Percentiles rank a stretch among this genome's conserved stretches.
phyloP scores from a whole-genome alignment of 768 basidiomycete genomes.

The Panus rudis region DNA sequence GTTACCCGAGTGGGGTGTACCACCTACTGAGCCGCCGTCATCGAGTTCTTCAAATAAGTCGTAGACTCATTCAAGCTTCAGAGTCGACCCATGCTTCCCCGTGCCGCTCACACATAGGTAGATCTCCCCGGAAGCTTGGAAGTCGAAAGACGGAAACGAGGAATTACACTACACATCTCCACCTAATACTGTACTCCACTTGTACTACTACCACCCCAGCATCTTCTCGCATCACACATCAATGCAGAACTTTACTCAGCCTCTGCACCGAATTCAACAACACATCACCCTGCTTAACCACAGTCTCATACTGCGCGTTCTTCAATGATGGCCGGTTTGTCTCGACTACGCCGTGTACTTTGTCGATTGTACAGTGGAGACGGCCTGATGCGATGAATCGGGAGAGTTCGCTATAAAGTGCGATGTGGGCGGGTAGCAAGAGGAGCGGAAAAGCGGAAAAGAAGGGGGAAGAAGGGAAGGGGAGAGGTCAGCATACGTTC shows the following conservation, averaged over 20 bases:
- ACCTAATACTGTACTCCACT: not conserved
- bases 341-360: slow-evolving; percentile 90
- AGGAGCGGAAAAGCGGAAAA: not conserved
- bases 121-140: too few relatives aligned
- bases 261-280: slow-evolving; percentile 82
- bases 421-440: not conserved
- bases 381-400: slow-evolving; percentile 86
- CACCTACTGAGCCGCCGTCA: slow-evolving; percentile 50
- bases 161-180: too few relatives aligned
- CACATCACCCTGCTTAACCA: slow-evolving; percentile 90
- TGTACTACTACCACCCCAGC: not conserved
- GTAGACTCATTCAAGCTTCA: too few relatives aligned
- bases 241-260: slow-evolving; percentile 82
- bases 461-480: too few relatives aligned
- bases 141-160: too few relatives aligned
- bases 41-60: too few relatives aligned
- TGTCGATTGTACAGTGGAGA: slow-evolving; percentile 85
- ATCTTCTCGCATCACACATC: slow-evolving; percentile 1
- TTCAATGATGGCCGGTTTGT: slow-evolving; percentile 75
- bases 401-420: slow-evolving; percentile 73
- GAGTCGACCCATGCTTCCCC: too few relatives aligned
- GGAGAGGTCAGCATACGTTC: too few relatives aligned
- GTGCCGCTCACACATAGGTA: too few relatives aligned
- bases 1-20: slow-evolving; percentile 90
- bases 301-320: slow-evolving; percentile 85